Base-by-base conservation (phyloP, 106 monocot species). In the Allium cepa region DNA sequence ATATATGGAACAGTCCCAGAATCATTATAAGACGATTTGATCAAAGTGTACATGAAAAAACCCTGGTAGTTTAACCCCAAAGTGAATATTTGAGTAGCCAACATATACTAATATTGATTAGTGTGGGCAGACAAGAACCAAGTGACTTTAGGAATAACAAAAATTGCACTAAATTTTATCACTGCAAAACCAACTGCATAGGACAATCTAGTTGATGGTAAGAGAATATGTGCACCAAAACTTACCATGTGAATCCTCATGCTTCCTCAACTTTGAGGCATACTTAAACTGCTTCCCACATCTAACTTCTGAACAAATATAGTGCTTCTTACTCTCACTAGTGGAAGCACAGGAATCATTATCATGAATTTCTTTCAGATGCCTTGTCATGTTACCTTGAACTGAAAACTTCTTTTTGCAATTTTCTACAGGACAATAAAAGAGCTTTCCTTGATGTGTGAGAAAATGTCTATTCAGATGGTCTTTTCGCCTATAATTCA, bases 201-300 rank as follows among this genome's bases (percentile, higher is more conserved):
- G 36, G 36, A 36, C 36, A 22, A 16, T 10, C 46, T 7, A 17
- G n/a, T 65, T 47, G 36, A 36, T 36, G 36, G 36, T 36, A 36
- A 36, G 36, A 36, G 36, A 36, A 36, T 36, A 36, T 36, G 36
- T 36, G 36, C 36, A 36, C 11, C 53, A 11, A 11, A 59, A 78
- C 62, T 69, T 78, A 92, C 96, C 80, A 78, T 96, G 96, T 28
- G 86, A 75, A 50, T 82, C 71, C 72, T 84, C 81, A 68, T 96
- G 96, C 67, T 83, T 96, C 75, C 63, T 83, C 52, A 96, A 77
- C 70, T 75, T 79, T 2, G 92, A 96, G 45, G 83, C 69, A 79
- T 82, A 89, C 64, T 75, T 88, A 50, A 96, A 92, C 48, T 48
- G 26, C 76, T 86, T 92, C 76, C 84, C 88, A 82, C 96, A 96